Conservation (phyloP, 306 rosid species). For the Cucumis melo region DNA sequence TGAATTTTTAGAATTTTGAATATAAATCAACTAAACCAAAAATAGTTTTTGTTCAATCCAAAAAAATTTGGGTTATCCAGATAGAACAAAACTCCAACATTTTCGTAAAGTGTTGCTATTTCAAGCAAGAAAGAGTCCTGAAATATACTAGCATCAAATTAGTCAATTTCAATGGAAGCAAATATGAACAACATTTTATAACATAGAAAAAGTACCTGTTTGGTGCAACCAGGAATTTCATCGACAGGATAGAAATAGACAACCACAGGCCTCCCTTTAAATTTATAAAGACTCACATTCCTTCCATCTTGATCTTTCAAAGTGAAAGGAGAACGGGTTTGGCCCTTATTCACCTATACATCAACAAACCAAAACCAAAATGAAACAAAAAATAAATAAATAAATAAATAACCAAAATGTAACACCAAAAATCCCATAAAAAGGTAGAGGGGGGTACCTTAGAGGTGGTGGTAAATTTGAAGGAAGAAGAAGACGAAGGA, state of each 20-base stretch:
- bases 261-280: constrained; percentile 78
- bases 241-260: constrained; percentile 97
- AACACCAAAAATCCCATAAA: no score
- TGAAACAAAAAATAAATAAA: neutral
- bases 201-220: constrained; percentile 43
- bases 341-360: constrained; percentile 55
- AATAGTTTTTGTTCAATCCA: no score
- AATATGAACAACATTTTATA: neutral
- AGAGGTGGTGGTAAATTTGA: constrained; percentile 38
- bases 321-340: constrained; percentile 58
- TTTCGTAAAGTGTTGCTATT: no score
- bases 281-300: constrained; percentile 52
- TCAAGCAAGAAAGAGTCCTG: neutral
- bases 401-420: neutral
- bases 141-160: neutral
- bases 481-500: constrained; percentile 14
- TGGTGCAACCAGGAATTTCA: constrained; percentile 92
- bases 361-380: constrained; percentile 1
- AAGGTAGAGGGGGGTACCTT: constrained; percentile 27
- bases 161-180: neutral
- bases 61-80: no score
- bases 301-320: constrained; percentile 80
- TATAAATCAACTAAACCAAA: no score
- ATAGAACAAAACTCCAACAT: no score
- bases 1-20: no score